Base-by-base conservation (phyloP, 805 yeast genomes). In the Metschnikowia henanensis region DNA sequence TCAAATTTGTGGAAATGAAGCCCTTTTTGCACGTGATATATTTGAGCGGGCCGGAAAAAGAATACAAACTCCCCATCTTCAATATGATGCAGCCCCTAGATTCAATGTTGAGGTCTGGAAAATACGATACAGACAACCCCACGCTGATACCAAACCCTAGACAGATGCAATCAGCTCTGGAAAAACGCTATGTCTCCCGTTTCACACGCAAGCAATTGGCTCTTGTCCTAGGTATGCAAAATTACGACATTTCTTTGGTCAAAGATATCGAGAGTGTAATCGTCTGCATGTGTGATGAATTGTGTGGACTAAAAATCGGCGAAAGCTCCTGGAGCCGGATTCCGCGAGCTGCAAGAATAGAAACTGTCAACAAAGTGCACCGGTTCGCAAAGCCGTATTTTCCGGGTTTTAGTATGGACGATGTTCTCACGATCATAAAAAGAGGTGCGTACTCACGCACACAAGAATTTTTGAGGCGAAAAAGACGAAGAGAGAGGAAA, bases 271-370 rank as follows among this genome's bases (percentile, higher is more conserved):
- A 83, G 53, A 64, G 70, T 28, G 70, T 70, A 35, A 72, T 84
- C 15, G 55, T 84, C 26, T 66, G 71, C 35, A 71, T 82, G 30
- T 75, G 83, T 48, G 75, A 72, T 33, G 68, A 74, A 32, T 80
- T 76, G 16, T 72, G 87, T 41, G 82, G 84, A 4, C 88, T 87
- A 62, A 81, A 83, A 22, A 61, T 89, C 22, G 96, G 96, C 5
- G 76, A 80, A 49, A 79, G 79, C 56, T 86, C 95, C 0, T 89
- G 96, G 96, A 82, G 87, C 33, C 73, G 95, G 50, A 96, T 28
- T n/a, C 30, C 30, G 85, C 56, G 85, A 94, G 0, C 71, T 77
- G 1, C 75, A 72, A 40, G 65, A 62, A 4, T 76, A 77, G 49
- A 71, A 96, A 32, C 82, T 34, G 65, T 86, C 20, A 70, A 70